Evolutionary conservation across 306 rosid genomes (phyloP).

Genomic region (Malus asiatica): DNA sequence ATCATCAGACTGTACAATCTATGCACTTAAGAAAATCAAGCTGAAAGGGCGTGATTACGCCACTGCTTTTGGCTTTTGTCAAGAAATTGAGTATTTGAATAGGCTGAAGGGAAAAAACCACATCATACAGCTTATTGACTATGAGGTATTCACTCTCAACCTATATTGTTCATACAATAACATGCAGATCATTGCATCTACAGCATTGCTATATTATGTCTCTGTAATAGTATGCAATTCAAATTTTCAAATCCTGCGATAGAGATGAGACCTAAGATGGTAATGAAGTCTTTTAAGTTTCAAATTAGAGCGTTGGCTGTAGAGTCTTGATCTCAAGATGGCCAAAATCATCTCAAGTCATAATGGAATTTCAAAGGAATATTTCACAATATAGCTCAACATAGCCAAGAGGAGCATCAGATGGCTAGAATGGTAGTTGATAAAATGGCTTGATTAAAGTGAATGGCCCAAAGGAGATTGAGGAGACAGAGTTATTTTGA

Average conservation of each 20-base stretch:
- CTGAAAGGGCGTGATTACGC: conserved; percentile 94
- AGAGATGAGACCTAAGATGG: not conserved
- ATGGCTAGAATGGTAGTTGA: not conserved
- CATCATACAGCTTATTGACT: conserved; percentile 86
- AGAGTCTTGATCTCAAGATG: not conserved
- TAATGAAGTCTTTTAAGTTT: not conserved
- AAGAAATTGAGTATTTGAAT: conserved; percentile 89
- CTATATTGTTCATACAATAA: conserved; percentile 4
- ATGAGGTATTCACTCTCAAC: conserved; percentile 56
- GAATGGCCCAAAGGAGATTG: not conserved
- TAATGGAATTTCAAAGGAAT: not conserved
- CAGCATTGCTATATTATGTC: not conserved
- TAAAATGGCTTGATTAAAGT: not conserved
- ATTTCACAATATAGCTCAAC: not conserved
- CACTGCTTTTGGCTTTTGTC: conserved; percentile 96
- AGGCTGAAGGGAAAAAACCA: conserved; percentile 78
- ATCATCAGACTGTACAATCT: conserved; percentile 85
- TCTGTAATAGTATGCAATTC: not conserved
- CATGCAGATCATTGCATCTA: conserved; percentile 1
- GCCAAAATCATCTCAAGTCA: not conserved
- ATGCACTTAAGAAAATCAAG: conserved; percentile 84
- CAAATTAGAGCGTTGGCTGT: not conserved
- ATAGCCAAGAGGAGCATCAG: not conserved
- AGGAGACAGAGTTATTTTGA: not conserved
- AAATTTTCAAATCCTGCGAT: not conserved